These are phyloP conservation scores for Carpinus fangiana DNA, from an alignment of 306 rosid genomes.

Conservation along the genomic window DNA sequence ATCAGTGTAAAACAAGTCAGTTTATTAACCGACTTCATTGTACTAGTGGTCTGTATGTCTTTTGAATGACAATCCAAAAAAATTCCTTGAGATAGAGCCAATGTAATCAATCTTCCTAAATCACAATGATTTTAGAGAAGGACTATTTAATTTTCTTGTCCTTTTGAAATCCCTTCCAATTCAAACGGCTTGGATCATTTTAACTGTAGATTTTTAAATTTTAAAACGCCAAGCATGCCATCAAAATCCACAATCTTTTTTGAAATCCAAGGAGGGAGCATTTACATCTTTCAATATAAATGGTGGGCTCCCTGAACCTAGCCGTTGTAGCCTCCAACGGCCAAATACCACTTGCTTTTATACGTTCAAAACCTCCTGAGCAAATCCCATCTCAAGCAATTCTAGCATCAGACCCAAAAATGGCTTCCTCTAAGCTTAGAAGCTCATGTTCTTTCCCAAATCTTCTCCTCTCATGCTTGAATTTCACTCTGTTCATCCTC, in stretches of 20 bases:
- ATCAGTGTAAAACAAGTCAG: neutral
- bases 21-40: neutral
- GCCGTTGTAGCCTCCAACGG: constrained; percentile 72
- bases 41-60: neutral
- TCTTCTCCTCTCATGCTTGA: constrained; percentile 58
- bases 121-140: neutral
- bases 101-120: neutral
- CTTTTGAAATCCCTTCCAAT: neutral
- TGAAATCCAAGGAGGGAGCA: constrained; percentile 56
- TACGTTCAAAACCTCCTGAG: constrained; percentile 33
- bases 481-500: constrained; percentile 59
- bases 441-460: constrained; percentile 57
- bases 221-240: neutral
- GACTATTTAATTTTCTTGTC: neutral
- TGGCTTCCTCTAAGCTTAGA: constrained; percentile 63
- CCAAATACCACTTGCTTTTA: constrained; percentile 32
- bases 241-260: constrained; percentile 21
- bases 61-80: neutral
- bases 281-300: constrained; percentile 18
- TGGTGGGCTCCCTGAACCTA: constrained; percentile 43
- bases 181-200: neutral
- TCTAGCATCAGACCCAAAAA: constrained; percentile 7
- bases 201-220: constrained; percentile 7
- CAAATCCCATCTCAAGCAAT: constrained; percentile 4
- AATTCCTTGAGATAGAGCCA: neutral